phyloP scores from a whole-genome alignment of 2,329 filamentous ascomycete genomes.

The Aotearoamyces nothofagi region DNA sequence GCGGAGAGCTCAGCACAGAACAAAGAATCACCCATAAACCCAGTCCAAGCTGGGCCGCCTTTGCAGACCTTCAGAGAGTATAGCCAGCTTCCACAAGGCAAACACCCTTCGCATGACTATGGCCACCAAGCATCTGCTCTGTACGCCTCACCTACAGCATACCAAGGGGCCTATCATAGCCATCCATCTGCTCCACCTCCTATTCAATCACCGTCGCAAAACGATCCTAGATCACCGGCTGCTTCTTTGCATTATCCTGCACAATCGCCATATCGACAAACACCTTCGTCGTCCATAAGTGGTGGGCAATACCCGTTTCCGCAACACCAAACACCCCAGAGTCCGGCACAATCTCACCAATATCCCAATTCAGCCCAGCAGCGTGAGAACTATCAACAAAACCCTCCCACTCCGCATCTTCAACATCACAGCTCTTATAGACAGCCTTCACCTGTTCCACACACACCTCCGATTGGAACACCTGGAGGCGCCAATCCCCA shows the following conservation, averaged over 20 bases:
- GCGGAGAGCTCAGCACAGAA: slow-evolving; percentile 13
- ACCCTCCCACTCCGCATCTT: slow-evolving; percentile 10
- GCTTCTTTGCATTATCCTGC: slow-evolving; percentile 18
- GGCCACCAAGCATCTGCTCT: slow-evolving; percentile 11
- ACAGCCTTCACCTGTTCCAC: slow-evolving; percentile 16
- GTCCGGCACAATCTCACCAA: slow-evolving; percentile 18
- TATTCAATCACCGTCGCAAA: slow-evolving; percentile 23
- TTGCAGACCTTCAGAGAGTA: slow-evolving; percentile 18
- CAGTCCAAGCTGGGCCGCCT: slow-evolving; percentile 14
- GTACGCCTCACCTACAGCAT: slow-evolving; percentile 18
- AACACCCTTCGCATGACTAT: slow-evolving; percentile 19
- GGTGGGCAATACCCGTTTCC: slow-evolving; percentile 18
- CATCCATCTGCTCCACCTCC: slow-evolving; percentile 23
- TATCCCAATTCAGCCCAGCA: slow-evolving; percentile 14
- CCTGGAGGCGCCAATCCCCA: slow-evolving; percentile 17
- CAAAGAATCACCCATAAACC: slow-evolving; percentile 17
- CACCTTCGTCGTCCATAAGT: slow-evolving; percentile 15
- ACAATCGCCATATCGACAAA: slow-evolving; percentile 19
- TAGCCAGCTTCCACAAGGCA: slow-evolving; percentile 15
- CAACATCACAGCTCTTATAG: slow-evolving; percentile 15
- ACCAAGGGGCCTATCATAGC: slow-evolving; percentile 15
- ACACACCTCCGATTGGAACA: slow-evolving; percentile 20
- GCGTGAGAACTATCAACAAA: slow-evolving; percentile 16
- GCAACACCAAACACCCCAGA: slow-evolving; percentile 16
- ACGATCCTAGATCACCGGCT: slow-evolving; percentile 26